A percentile compares a stretch with the other conserved stretches of the same genome.
phyloP scores from a whole-genome alignment of 2,329 filamentous ascomycete genomes.

The Orbilia brochopaga region DNA sequence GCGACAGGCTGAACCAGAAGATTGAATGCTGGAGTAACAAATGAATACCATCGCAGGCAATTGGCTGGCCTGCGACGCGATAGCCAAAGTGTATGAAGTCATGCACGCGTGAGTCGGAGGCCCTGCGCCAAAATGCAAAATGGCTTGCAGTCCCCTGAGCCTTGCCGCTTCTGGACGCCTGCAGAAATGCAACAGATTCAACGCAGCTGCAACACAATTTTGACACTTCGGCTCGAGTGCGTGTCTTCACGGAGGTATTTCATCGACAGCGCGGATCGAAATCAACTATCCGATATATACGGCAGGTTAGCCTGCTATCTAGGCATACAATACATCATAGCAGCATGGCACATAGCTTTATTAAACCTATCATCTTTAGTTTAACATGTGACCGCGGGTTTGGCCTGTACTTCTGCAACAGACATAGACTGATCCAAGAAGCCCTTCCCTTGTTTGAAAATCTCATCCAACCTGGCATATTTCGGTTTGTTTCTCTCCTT shows the following conservation, averaged over 20 bases:
- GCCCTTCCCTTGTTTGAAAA: slow-evolving; percentile 34
- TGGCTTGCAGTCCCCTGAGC: not conserved
- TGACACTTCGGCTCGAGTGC: no score
- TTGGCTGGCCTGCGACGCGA: no score
- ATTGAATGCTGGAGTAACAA: not conserved
- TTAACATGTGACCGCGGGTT: no score
- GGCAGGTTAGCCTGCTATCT: no score
- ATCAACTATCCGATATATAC: no score
- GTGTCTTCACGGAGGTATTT: no score
- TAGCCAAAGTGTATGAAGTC: not conserved
- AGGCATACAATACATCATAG: no score
- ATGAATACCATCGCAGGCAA: not conserved
- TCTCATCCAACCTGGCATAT: slow-evolving; percentile 7
- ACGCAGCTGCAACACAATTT: not conserved
- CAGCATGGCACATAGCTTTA: no score
- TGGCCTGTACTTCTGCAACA: not conserved
- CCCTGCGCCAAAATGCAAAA: not conserved
- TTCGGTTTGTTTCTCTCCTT: slow-evolving; percentile 19
- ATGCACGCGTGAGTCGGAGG: not conserved
- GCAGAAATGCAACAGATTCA: not conserved
- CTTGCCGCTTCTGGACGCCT: not conserved
- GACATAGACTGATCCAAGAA: not conserved
- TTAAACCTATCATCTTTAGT: no score
- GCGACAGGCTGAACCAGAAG: not conserved
- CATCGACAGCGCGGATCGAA: no score